Evolutionary conservation across 129 eudicot genomes (phyloP), one percentile per base, ranked within the genome.

Genomic region (Tanacetum coccineum): DNA sequence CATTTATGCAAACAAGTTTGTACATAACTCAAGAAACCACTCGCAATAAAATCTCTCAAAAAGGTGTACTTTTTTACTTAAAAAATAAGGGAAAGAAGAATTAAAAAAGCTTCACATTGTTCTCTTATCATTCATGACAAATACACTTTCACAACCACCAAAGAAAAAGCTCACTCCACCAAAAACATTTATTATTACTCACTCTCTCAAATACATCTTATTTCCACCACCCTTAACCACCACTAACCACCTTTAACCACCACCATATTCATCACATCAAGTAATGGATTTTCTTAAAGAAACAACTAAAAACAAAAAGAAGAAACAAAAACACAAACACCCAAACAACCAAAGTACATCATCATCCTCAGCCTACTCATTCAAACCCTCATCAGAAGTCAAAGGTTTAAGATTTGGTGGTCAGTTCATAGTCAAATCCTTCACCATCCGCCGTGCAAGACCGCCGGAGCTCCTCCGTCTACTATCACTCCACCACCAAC

Each of bases 351-450:
- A 32, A 32, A 79, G n/a, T n/a, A n/a, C n/a, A n/a, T n/a, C 81
- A 57, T 64, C 84, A 40, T 36, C 83, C 74, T 26, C 95, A 10
- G 82, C 83, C 58, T 78, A 87, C 78, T 70, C 95, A 1, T 88
- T 93, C 89, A 86, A 86, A 66, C 95, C 96, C 32, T 73, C 76
- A 70, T 76, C 89, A 66, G 95, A 78, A 47, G 98, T 93, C 9
- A 93, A 93, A 73, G 96, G 95, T 62, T 87, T 93, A 75, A 85
- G 90, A 14, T 93, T 93, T 71, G 98, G 98, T 64, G 92, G 92
- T 66, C 98, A 93, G 75, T 85, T 93, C 69, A 78, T 93, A 70
- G 83, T 88, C 25, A 93, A 88, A 72, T 93, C 96, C 74, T 93
- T 93, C 89, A 93, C 98, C 47, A 77, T 93, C 82, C 95, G 98